A percentile compares a stretch with the other conserved stretches of the same genome.
These are phyloP conservation scores for Trypanosomatidae sp. DNA, from an alignment of 208 protist genomes.

Conservation along the genomic window DNA sequence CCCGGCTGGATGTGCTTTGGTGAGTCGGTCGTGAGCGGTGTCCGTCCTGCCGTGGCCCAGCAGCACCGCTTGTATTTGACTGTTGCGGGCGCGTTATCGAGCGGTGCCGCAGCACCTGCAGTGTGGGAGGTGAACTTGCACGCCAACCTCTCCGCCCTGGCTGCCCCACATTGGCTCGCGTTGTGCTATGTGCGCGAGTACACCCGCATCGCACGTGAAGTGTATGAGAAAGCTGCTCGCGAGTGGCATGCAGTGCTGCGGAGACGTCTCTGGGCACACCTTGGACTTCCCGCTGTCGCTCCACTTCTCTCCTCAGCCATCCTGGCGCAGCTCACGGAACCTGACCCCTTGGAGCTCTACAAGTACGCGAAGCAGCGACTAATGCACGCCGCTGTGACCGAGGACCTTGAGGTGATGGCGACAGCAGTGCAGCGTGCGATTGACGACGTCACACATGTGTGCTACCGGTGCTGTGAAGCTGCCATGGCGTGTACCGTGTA, in stretches of 20 bases:
- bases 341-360: conserved; percentile 23
- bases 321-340: conserved; percentile 50
- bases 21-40: not conserved
- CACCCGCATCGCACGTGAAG: conserved; percentile 34
- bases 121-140: conserved; percentile 35
- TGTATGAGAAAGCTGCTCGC: conserved; percentile 18
- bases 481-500: conserved; percentile 23
- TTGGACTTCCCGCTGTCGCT: conserved; percentile 41
- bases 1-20: not conserved
- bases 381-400: conserved; percentile 29
- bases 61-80: conserved; percentile 17
- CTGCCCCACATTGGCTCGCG: conserved; percentile 26
- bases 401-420: conserved; percentile 35
- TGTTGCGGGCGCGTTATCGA: not conserved
- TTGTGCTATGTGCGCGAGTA: conserved; percentile 56
- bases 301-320: conserved; percentile 52
- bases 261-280: conserved; percentile 16
- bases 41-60: conserved; percentile 11
- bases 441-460: conserved; percentile 28
- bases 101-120: conserved; percentile 1
- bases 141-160: conserved; percentile 23
- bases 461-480: conserved; percentile 39
- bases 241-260: conserved; percentile 34
- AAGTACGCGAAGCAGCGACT: conserved; percentile 37
- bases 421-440: conserved; percentile 9